Evolutionary conservation across 805 yeast genomes (phyloP), one percentile per base, ranked within the genome.

Genomic region (Diddensiella santjacobensis): DNA sequence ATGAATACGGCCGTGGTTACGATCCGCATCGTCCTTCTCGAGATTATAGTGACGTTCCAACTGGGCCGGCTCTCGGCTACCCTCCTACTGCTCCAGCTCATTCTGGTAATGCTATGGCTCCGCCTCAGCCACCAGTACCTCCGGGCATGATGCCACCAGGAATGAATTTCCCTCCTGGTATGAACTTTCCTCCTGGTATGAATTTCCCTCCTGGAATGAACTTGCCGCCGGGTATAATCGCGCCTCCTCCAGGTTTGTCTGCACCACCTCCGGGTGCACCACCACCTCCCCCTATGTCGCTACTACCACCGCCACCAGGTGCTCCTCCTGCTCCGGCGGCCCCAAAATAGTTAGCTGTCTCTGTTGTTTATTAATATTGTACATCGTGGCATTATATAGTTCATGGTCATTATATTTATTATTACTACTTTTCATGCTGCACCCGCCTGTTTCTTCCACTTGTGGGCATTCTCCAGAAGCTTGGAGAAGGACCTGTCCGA

Each of bases 381-480:
- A 26, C 31, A 26, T 26, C n/a, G n/a, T n/a, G n/a, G n/a, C n/a
- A n/a, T n/a, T n/a, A n/a, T n/a, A n/a, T n/a, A n/a, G n/a, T n/a
- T n/a, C n/a, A n/a, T n/a, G n/a, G n/a, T n/a, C n/a, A n/a, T n/a
- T n/a, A n/a, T 26, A 26, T 26, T 26, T 26, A 26, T 26, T 26
- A 26, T 8, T 26, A 26, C n/a, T n/a, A n/a, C n/a, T n/a, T 26
- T 13, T 26, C 31, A 26, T 8, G 31, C 31, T 8, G 31, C 13
- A 13, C 31, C 31, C 8, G 31, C 31, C 31, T 26, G 31, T 42
- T 64, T 59, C 38, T 72, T 71, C 81, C 81, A 78, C 56, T 71
- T 69, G 55, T 67, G 69, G 0, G 82, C 82, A 56, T 75, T 69
- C 22, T 69, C 73, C 44, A 76, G 56, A 38, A 78, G 65, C 43